Conservation (phyloP, 768 basidiomycete genomes). For the Xerocomus potaroensis region DNA sequence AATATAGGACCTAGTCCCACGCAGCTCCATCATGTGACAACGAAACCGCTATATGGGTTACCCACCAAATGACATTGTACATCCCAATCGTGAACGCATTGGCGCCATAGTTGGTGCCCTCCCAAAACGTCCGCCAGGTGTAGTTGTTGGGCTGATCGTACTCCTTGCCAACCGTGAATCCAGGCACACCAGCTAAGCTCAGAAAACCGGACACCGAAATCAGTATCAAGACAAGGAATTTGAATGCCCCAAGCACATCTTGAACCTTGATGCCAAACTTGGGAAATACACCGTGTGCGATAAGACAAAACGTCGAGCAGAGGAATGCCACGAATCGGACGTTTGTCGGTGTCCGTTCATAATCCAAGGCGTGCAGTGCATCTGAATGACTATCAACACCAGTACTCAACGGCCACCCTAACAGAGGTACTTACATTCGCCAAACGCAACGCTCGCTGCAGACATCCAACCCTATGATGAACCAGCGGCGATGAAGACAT, state of each 20-base stretch:
- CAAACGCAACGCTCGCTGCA: constrained; percentile 61
- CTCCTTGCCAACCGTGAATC: constrained; percentile 45
- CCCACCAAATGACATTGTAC: constrained; percentile 68
- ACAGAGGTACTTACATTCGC: constrained; percentile 53
- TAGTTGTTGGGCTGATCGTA: constrained; percentile 56
- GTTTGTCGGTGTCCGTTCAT: constrained; percentile 41
- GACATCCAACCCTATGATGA: constrained; percentile 49
- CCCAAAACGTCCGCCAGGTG: constrained; percentile 58
- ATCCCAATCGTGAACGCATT: constrained; percentile 63
- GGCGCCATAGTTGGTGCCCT: constrained; percentile 48
- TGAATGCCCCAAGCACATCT: constrained; percentile 58
- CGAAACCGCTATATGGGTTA: neutral
- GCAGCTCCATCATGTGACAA: neutral
- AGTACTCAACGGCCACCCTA: neutral
- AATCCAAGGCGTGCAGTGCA: constrained; percentile 48
- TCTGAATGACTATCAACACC: constrained; percentile 39
- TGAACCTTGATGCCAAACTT: constrained; percentile 59
- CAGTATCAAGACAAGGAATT: constrained; percentile 49
- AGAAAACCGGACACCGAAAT: constrained; percentile 54
- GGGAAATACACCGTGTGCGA: constrained; percentile 52
- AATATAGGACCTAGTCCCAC: constrained; percentile 52
- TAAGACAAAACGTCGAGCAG: constrained; percentile 52
- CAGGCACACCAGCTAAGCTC: constrained; percentile 44
- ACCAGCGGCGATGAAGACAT: neutral
- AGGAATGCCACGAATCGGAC: constrained; percentile 51